These are phyloP conservation scores for Corymbia calophylla DNA, from an alignment of 441 rosid genomes.

Conservation along the genomic window DNA sequence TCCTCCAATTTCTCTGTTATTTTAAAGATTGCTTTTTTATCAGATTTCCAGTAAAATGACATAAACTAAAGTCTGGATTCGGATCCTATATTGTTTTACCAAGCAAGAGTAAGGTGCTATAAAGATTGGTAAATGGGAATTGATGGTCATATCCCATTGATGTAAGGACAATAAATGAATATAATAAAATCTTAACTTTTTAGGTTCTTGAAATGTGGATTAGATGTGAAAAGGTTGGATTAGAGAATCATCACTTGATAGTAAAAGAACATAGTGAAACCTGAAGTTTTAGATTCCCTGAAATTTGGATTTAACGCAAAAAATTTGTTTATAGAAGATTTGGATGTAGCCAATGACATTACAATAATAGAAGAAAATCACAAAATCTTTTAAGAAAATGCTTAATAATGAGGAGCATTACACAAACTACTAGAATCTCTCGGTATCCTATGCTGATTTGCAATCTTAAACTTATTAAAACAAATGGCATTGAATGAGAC, in stretches of 20 bases:
- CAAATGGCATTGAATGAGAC: not conserved
- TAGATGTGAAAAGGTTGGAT: not conserved
- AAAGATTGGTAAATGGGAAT: not conserved
- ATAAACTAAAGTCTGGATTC: not conserved
- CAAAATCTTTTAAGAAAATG: not conserved
- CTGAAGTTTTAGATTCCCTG: not conserved
- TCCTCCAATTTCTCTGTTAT: not conserved
- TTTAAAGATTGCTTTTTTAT: not conserved
- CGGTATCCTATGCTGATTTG: not conserved
- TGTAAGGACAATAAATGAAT: not conserved
- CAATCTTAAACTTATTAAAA: not conserved
- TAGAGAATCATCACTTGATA: not conserved
- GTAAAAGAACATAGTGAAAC: not conserved
- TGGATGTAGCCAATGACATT: not conserved
- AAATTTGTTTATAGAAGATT: not conserved
- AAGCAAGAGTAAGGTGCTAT: not conserved
- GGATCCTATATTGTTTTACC: not conserved
- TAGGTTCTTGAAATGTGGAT: not conserved
- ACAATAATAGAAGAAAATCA: not conserved
- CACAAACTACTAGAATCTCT: not conserved
- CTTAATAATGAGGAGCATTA: not conserved
- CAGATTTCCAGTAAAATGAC: not conserved
- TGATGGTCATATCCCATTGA: not conserved
- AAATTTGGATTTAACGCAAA: not conserved
- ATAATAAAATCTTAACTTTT: not conserved